Conservation (phyloP, 2,329 filamentous ascomycete genomes). For the Cladosporium sp. region DNA sequence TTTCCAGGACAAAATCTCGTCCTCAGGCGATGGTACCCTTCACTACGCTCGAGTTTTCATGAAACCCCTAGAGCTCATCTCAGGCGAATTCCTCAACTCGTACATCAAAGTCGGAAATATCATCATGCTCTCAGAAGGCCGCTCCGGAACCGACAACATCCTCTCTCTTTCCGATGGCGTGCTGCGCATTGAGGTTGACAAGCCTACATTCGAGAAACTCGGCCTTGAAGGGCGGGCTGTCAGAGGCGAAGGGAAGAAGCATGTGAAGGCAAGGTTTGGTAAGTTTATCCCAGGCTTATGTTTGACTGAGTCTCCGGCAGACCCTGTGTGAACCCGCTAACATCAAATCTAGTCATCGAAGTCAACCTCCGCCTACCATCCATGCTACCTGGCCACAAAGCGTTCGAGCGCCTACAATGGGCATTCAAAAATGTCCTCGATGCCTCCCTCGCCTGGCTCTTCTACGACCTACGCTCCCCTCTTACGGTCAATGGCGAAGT, state of each 20-base stretch:
- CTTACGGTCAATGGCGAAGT: slow-evolving; percentile 15
- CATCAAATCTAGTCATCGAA: slow-evolving; percentile 62
- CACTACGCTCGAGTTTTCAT: slow-evolving; percentile 71
- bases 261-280: slow-evolving; percentile 74
- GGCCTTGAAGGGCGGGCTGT: slow-evolving; percentile 74
- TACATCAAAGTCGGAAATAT: slow-evolving; percentile 82
- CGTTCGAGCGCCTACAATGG: slow-evolving; percentile 75
- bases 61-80: slow-evolving; percentile 69
- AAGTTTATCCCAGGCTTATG: slow-evolving; percentile 29
- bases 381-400: slow-evolving; percentile 82
- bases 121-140: slow-evolving; percentile 80
- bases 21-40: slow-evolving; percentile 32
- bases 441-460: slow-evolving; percentile 71
- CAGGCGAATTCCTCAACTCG: slow-evolving; percentile 74
- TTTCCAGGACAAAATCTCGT: not conserved
- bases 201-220: slow-evolving; percentile 76
- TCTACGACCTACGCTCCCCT: slow-evolving; percentile 58
- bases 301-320: not conserved
- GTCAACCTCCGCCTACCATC: slow-evolving; percentile 70
- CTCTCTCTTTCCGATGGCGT: slow-evolving; percentile 72
- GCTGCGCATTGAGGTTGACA: slow-evolving; percentile 75
- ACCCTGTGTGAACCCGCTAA: not conserved
- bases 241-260: slow-evolving; percentile 58
- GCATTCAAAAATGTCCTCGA: slow-evolving; percentile 77
- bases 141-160: slow-evolving; percentile 67